phyloP scores from a whole-genome alignment of 495 filamentous ascomycete species.

The Talaromyces trachyspermus region DNA sequence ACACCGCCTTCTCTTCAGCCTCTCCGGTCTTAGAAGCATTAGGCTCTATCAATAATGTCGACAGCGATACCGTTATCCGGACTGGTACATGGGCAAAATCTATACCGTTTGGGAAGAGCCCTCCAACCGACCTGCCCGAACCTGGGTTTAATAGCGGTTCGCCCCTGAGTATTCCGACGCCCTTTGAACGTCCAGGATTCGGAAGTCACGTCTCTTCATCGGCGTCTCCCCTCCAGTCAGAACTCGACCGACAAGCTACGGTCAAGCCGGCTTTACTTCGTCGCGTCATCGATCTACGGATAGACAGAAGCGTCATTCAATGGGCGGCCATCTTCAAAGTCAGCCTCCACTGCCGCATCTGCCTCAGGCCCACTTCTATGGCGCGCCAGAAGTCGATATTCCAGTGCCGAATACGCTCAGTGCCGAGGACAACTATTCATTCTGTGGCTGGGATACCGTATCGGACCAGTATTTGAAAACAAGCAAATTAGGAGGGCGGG shows the following conservation, averaged over 20 bases:
- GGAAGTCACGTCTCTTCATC: conserved; percentile 36
- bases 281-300: conserved; percentile 38
- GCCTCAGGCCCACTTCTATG: conserved; percentile 67
- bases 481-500: conserved; percentile 51
- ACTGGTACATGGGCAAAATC: conserved; percentile 44
- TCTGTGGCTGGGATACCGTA: conserved; percentile 72
- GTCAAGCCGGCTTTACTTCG: conserved; percentile 26
- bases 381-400: conserved; percentile 48
- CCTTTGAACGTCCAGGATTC: conserved; percentile 38
- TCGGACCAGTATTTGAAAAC: conserved; percentile 39
- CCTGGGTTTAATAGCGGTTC: conserved; percentile 37
- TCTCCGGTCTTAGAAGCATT: conserved; percentile 40
- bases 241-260: conserved; percentile 34
- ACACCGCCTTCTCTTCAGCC: conserved; percentile 32
- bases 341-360: conserved; percentile 73
- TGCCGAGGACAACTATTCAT: conserved; percentile 59
- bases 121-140: conserved; percentile 37
- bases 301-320: conserved; percentile 37
- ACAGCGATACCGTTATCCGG: conserved; percentile 28
- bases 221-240: conserved; percentile 39
- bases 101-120: conserved; percentile 43
- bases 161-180: conserved; percentile 32
- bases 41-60: conserved; percentile 23
- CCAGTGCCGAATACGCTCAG: conserved; percentile 17
- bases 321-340: conserved; percentile 32